phyloP scores from a whole-genome alignment of 2,329 filamentous ascomycete genomes.

The Ophiobolus disseminans region DNA sequence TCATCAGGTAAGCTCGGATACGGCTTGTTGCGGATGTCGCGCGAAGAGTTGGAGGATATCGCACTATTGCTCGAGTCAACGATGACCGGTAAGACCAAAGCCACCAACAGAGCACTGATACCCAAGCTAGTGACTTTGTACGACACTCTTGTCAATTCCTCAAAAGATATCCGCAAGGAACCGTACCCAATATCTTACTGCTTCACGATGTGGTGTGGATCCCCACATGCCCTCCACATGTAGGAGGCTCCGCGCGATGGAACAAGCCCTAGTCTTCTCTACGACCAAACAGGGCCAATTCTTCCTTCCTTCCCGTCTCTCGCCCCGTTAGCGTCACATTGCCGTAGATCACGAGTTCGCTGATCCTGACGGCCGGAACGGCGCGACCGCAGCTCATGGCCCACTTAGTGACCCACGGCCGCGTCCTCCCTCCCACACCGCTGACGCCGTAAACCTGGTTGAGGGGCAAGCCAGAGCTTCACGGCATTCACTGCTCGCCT shows the following conservation, averaged over 20 bases:
- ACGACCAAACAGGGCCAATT: constrained; percentile 2
- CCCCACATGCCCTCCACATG: background rate
- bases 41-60: background rate
- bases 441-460: constrained; percentile 8
- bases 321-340: constrained; percentile 2
- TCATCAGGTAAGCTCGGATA: background rate
- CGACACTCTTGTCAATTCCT: background rate
- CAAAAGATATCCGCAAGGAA: background rate
- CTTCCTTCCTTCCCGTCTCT: constrained; percentile 11
- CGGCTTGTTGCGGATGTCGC: background rate
- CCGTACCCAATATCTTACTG: background rate
- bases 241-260: background rate
- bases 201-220: background rate
- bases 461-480: constrained; percentile 1
- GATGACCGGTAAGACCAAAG: background rate
- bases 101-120: background rate
- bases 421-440: constrained; percentile 1
- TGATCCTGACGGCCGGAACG: constrained; percentile 5
- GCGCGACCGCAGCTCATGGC: background rate
- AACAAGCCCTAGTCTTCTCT: constrained; percentile 13
- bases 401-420: constrained; percentile 7
- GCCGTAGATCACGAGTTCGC: background rate
- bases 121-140: background rate
- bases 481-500: background rate
- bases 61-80: background rate